Percentiles rank a stretch among this genome's conserved stretches.
These are phyloP conservation scores for Protoeuglena noctilucae DNA, from an alignment of 139 green algal genomes.

Conservation along the genomic window DNA sequence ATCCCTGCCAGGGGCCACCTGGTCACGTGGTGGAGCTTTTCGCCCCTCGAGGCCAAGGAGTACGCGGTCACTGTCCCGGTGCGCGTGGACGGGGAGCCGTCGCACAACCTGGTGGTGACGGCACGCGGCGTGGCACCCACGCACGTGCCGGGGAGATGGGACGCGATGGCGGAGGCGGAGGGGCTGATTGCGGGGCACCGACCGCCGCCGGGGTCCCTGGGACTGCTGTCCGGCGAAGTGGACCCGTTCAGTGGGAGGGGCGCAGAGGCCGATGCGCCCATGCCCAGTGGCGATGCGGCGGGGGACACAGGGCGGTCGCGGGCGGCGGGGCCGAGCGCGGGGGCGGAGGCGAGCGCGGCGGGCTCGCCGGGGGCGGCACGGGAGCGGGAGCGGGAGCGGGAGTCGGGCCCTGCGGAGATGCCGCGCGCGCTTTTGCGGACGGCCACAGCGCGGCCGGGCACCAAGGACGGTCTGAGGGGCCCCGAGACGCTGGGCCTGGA, in stretches of 20 bases:
- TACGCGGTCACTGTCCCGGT: slow-evolving; percentile 1
- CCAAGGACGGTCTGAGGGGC: too few species aligned
- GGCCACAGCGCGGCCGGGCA: not conserved
- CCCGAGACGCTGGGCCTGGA: too few species aligned
- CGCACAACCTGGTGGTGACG: not conserved
- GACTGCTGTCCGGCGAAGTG: too few species aligned
- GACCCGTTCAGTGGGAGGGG: too few species aligned
- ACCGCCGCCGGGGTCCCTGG: too few species aligned
- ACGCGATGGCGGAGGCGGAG: not conserved
- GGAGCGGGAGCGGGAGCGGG: not conserved
- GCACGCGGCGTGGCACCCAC: not conserved
- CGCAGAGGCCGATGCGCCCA: not conserved
- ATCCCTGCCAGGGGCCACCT: not conserved
- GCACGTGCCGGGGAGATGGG: not conserved
- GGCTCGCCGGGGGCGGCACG: not conserved
- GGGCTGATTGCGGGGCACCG: not conserved
- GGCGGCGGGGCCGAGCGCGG: too few species aligned
- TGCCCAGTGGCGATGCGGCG: not conserved
- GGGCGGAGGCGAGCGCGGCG: not conserved
- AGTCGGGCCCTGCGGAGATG: not conserved
- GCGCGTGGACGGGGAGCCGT: not conserved
- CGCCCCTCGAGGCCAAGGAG: slow-evolving; percentile 1
- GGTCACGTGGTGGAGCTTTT: slow-evolving; percentile 3
- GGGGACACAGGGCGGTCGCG: not conserved
- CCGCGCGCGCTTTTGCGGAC: not conserved